Conservation (phyloP, 345 rosid species). For the Viola odorata region DNA sequence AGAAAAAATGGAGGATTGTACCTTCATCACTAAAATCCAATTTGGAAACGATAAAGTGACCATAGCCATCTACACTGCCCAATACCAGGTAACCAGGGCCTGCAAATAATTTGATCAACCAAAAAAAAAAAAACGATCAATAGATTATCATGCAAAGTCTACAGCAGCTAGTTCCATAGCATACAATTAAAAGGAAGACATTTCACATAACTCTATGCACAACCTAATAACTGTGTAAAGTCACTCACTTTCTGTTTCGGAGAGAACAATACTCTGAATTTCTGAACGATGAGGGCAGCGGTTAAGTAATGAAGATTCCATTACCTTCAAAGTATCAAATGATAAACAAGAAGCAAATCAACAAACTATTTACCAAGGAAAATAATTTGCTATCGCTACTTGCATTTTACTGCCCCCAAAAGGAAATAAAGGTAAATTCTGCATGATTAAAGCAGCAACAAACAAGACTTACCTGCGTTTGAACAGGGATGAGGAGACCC, state of each 20-base stretch:
- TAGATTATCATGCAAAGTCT: too few relatives aligned
- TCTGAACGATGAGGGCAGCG: slow-evolving; percentile 68
- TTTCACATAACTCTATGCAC: too few relatives aligned
- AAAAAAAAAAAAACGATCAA: background rate
- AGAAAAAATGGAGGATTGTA: slow-evolving; percentile 11
- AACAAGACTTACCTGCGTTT: slow-evolving; percentile 29
- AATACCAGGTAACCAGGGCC: slow-evolving; percentile 39
- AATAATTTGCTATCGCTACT: background rate
- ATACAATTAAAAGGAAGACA: background rate
- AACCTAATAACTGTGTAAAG: background rate
- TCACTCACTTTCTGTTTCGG: slow-evolving; percentile 45
- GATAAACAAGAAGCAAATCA: background rate
- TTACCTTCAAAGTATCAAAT: slow-evolving; percentile 27
- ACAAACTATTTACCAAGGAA: background rate
- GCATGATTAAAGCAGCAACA: background rate
- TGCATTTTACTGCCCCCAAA: background rate
- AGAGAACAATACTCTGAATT: slow-evolving; percentile 51
- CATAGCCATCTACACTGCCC: slow-evolving; percentile 67
- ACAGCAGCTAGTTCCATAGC: too few relatives aligned
- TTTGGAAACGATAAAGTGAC: slow-evolving; percentile 63
- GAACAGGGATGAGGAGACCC: slow-evolving; percentile 52
- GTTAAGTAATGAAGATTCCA: slow-evolving; percentile 32
- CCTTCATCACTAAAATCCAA: slow-evolving; percentile 44
- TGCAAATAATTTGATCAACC: slow-evolving; percentile 20
- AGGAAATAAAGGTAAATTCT: background rate